Evolutionary conservation across 352 stramenopile species (phyloP).

Genomic region (Pythium chondricola): DNA sequence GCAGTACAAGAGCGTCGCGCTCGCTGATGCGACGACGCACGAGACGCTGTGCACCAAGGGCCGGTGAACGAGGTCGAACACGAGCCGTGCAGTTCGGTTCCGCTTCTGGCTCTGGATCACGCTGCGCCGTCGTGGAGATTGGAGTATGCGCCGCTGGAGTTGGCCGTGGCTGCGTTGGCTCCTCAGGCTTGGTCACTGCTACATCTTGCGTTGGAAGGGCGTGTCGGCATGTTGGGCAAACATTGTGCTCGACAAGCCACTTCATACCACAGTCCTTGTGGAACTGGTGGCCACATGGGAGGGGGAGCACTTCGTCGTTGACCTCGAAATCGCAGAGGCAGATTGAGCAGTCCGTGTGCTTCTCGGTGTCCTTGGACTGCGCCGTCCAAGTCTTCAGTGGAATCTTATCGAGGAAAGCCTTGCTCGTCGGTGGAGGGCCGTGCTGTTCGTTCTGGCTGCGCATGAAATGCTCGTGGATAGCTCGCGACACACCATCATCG

Average conservation of each 20-base stretch:
- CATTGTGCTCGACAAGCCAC: conserved; percentile 75
- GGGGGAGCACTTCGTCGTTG: conserved; percentile 49
- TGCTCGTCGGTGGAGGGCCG: conserved; percentile 62
- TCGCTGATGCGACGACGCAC: conserved; percentile 55
- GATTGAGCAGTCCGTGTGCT: conserved; percentile 65
- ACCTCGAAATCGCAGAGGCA: conserved; percentile 71
- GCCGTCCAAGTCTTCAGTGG: conserved; percentile 52
- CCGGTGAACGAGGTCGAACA: conserved; percentile 15
- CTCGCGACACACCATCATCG: conserved; percentile 28
- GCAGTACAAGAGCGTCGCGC: conserved; percentile 10
- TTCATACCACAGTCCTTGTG: conserved; percentile 72
- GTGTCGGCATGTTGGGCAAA: conserved; percentile 70
- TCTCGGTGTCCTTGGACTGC: conserved; percentile 32
- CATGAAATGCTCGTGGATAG: conserved; percentile 61
- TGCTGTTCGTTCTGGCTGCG: conserved; percentile 53
- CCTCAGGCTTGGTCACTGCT: no score
- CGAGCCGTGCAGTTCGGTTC: conserved; percentile 3
- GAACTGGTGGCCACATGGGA: conserved; percentile 72
- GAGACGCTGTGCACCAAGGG: conserved; percentile 18
- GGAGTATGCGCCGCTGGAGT: neutral
- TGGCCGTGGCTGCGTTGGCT: conserved; percentile 6
- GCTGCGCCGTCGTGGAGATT: neutral
- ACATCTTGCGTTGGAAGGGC: conserved; percentile 48
- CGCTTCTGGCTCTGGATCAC: conserved; percentile 23
- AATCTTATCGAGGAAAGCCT: conserved; percentile 58